Evolutionary conservation across 2,329 filamentous ascomycete species (phyloP), one percentile per base, ranked within the genome.

Genomic region (Microdochium nivale): DNA sequence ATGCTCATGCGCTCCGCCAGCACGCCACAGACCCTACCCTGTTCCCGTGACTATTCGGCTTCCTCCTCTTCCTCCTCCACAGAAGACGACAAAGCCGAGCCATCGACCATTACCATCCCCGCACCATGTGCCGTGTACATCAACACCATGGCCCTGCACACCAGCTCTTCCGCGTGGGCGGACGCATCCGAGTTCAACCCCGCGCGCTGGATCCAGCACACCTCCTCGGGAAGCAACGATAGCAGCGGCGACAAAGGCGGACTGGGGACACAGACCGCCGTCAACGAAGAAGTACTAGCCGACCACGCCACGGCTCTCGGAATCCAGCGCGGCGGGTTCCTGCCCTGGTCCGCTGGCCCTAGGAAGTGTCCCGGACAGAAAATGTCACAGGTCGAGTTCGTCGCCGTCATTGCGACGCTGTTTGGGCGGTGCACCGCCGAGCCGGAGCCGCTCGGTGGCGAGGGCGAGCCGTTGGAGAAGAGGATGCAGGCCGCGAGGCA

Each of bases 351-450:
- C 1, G 60, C 55, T 3, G 77, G 77, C 0, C 74, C 76, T 11
- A 60, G 77, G 4, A 62, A 73, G 3, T 80, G 77, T 58, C 75
- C 76, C 0, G 78, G 77, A 1, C 68, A 74, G 65, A 79, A 78
- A 57, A 76, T 81, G 67, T 67, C 76, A 1, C 74, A 80, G 61
- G 77, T 80, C 2, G 78, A 81, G 59, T 79, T 80, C 59, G 69
- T 72, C 3, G 70, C 68, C 13, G 69, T 74, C 2, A 58, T 80
- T 19, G 33, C 33, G 14, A 37, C 33, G 8, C 33, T 37, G 7
- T 37, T 76, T 30, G 56, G 62, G 16, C 23, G 51, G 24, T 60
- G 61, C 48, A 49, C 55, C 3, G 51, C 61, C 48, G 51, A 60
- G 53, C 52, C 60, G 33, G 33, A 37, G 33, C 8, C n/a, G 33